These are phyloP conservation scores for Suillus variegatus DNA, from an alignment of 768 basidiomycete genomes.

Conservation along the genomic window DNA sequence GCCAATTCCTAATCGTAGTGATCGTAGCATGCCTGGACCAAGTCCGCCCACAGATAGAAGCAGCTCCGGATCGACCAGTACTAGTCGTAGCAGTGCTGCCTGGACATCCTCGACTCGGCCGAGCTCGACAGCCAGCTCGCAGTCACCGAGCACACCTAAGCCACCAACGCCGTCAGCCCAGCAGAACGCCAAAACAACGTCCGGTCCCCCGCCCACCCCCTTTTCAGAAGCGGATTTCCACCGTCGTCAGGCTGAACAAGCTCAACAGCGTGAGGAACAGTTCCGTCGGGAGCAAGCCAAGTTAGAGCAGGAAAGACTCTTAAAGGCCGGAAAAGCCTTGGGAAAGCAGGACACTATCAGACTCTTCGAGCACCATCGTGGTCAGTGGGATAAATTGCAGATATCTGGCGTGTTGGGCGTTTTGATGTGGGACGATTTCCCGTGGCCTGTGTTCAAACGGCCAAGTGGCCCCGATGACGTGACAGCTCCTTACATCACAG, in stretches of 20 bases:
- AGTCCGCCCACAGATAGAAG: slow-evolving; percentile 33
- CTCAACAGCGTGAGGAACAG: slow-evolving; percentile 64
- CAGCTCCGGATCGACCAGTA: slow-evolving; percentile 28
- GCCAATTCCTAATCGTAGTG: slow-evolving; percentile 33
- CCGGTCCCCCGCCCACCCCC: slow-evolving; percentile 23
- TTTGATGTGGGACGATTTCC: slow-evolving; percentile 67
- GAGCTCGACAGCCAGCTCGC: slow-evolving; percentile 25
- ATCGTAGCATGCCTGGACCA: slow-evolving; percentile 33
- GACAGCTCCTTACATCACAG: slow-evolving; percentile 52
- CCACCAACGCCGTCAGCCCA: slow-evolving; percentile 27
- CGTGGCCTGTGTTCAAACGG: slow-evolving; percentile 70
- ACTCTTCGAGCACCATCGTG: slow-evolving; percentile 62
- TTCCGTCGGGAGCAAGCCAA: slow-evolving; percentile 71
- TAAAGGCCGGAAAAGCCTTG: slow-evolving; percentile 45
- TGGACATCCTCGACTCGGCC: slow-evolving; percentile 34
- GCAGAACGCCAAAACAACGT: slow-evolving; percentile 21
- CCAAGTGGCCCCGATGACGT: slow-evolving; percentile 63
- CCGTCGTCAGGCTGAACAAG: slow-evolving; percentile 63
- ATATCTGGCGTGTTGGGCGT: slow-evolving; percentile 25
- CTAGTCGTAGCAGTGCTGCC: slow-evolving; percentile 29
- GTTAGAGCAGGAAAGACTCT: slow-evolving; percentile 46
- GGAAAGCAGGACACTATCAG: slow-evolving; percentile 57
- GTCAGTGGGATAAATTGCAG: slow-evolving; percentile 55
- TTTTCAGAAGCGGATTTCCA: slow-evolving; percentile 56
- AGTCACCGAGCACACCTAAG: slow-evolving; percentile 26